These are phyloP conservation scores for Inga leiocalycina DNA, from an alignment of 306 rosid species.

Conservation along the genomic window DNA sequence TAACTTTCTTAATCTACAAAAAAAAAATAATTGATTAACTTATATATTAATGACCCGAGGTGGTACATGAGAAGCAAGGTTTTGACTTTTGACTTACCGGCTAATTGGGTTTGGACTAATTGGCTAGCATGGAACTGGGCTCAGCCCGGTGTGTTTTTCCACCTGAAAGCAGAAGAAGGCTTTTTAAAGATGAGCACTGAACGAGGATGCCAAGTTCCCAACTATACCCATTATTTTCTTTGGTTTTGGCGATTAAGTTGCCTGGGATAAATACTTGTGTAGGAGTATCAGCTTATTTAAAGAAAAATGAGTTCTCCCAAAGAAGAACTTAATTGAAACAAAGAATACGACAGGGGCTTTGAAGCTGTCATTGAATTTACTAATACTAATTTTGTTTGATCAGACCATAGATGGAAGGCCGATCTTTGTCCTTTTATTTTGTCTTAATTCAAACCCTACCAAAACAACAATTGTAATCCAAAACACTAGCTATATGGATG, in stretches of 20 bases:
- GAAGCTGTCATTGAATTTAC: conserved; percentile 12
- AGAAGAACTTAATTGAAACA: background rate
- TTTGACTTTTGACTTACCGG: too few species aligned
- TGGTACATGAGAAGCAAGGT: too few species aligned
- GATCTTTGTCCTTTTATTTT: conserved; percentile 12
- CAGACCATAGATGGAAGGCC: conserved; percentile 18
- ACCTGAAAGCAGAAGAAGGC: too few species aligned
- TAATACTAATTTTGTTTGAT: conserved; percentile 6
- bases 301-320: background rate
- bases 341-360: conserved; percentile 27
- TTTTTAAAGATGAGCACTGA: too few species aligned
- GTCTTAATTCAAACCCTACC: background rate
- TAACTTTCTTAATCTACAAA: too few species aligned
- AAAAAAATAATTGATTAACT: too few species aligned
- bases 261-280: background rate
- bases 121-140: background rate
- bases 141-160: background rate
- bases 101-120: background rate
- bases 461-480: background rate
- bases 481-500: background rate
- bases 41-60: too few species aligned
- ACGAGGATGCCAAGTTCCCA: too few species aligned
- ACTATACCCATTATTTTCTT: background rate
- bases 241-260: background rate
- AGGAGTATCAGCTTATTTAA: background rate